Conservation (phyloP, 768 basidiomycete species). For the Pleurotus tuber-regium region DNA sequence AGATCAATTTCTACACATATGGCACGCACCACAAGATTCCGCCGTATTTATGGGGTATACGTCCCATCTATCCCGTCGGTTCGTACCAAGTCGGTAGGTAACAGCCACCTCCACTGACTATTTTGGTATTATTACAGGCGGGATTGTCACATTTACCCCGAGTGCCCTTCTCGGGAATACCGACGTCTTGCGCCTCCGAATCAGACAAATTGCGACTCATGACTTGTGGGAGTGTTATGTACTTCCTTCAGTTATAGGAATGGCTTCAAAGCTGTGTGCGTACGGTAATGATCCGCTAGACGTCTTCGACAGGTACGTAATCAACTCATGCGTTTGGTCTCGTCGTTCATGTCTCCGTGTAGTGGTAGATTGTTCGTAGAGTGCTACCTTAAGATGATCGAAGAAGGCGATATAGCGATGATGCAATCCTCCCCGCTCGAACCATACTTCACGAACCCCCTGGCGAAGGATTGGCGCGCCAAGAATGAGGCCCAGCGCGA, state of each 20-base stretch:
- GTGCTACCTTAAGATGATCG: constrained; percentile 46
- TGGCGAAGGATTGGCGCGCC: constrained; percentile 33
- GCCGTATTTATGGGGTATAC: constrained; percentile 56
- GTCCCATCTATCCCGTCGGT: constrained; percentile 71
- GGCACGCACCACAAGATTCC: constrained; percentile 57
- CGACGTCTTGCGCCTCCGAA: constrained; percentile 41
- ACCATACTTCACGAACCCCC: constrained; percentile 19
- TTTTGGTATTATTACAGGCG: constrained; percentile 59
- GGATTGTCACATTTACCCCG: constrained; percentile 70
- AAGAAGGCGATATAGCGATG: constrained; percentile 54
- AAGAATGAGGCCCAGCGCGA: constrained; percentile 28
- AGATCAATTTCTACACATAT: constrained; percentile 63
- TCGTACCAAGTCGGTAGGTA: too few species aligned
- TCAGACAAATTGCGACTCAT: constrained; percentile 53
- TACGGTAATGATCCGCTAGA: constrained; percentile 37
- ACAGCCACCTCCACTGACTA: too few species aligned
- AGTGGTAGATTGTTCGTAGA: constrained; percentile 41
- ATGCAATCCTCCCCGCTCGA: constrained; percentile 44
- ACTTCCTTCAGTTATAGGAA: constrained; percentile 60
- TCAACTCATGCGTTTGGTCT: not conserved
- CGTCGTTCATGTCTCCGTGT: constrained; percentile 1
- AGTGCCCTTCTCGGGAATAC: constrained; percentile 55
- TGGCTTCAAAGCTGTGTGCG: constrained; percentile 41
- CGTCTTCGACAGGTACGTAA: constrained; percentile 37
- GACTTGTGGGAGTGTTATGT: constrained; percentile 71